A percentile compares a stretch with the other conserved stretches of the same genome.
phyloP scores from a whole-genome alignment of 2,329 filamentous ascomycete genomes.

The Ophiostoma sp. region DNA sequence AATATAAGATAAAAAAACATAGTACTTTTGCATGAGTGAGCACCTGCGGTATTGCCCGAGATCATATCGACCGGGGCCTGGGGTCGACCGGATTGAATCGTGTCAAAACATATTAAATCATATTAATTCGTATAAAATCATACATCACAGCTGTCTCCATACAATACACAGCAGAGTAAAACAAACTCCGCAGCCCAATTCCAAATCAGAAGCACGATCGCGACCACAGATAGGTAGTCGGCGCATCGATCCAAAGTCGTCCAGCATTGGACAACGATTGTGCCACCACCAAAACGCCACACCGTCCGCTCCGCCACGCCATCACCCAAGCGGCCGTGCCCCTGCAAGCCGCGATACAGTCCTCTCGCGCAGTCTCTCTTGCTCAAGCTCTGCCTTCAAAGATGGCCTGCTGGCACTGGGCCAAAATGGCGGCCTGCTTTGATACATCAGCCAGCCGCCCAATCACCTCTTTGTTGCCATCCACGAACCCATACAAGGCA shows the following conservation, averaged over 20 bases:
- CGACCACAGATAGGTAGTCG: neutral
- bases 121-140: neutral
- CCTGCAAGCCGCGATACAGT: neutral
- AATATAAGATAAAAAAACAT: neutral
- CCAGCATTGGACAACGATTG: neutral
- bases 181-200: neutral
- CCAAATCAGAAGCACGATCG: neutral
- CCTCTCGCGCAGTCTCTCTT: neutral
- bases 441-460: constrained; percentile 71
- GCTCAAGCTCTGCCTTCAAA: constrained; percentile 24
- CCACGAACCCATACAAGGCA: constrained; percentile 76
- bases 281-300: neutral
- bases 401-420: constrained; percentile 62
- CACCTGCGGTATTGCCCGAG: neutral
- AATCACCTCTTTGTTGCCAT: constrained; percentile 77
- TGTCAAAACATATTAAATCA: neutral
- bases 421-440: constrained; percentile 69
- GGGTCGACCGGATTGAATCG: neutral
- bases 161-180: neutral
- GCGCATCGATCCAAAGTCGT: neutral
- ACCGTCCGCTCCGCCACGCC: neutral
- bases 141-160: neutral
- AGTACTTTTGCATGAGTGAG: neutral
- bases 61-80: neutral
- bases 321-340: neutral